These are phyloP conservation scores for Adansonia rubrostipa DNA, from an alignment of 441 rosid genomes.

Conservation along the genomic window DNA sequence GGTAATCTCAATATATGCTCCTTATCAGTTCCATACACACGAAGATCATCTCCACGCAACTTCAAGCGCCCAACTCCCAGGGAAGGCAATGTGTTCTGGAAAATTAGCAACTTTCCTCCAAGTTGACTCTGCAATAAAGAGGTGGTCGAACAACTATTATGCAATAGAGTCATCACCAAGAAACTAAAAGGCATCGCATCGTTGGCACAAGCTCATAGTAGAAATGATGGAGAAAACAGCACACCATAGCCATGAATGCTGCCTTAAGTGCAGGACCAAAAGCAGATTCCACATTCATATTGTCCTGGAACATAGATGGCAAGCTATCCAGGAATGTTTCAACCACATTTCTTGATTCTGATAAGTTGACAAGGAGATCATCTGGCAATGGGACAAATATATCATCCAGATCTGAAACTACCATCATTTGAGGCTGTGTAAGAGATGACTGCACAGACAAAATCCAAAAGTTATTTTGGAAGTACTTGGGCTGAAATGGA, in stretches of 20 bases:
- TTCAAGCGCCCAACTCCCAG: constrained; percentile 94
- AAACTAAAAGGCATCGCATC: neutral
- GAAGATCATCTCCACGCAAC: constrained; percentile 97
- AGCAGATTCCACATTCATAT: constrained; percentile 90
- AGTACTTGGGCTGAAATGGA: constrained; percentile 1
- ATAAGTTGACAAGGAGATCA: constrained; percentile 97
- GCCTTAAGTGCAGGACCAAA: constrained; percentile 98
- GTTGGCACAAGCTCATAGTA: constrained; percentile 22
- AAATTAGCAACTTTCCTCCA: constrained; percentile 92
- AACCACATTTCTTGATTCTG: constrained; percentile 92
- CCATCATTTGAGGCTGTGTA: constrained; percentile 99
- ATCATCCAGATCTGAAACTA: constrained; percentile 95
- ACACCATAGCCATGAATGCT: constrained; percentile 93
- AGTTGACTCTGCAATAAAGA: constrained; percentile 73
- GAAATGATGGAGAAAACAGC: constrained; percentile 34
- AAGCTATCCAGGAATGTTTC: constrained; percentile 92
- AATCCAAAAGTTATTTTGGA: constrained; percentile 33
- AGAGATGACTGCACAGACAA: constrained; percentile 83
- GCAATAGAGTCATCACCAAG: constrained; percentile 11
- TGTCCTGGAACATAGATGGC: constrained; percentile 94
- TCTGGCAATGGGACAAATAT: constrained; percentile 92
- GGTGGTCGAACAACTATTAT: constrained; percentile 12
- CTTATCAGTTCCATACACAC: constrained; percentile 95
- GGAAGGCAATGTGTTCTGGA: constrained; percentile 92
- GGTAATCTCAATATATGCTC: constrained; percentile 82